Base-by-base conservation (phyloP, 2,329 filamentous ascomycete genomes). In the Stachybotrys chlorohalonatus region DNA sequence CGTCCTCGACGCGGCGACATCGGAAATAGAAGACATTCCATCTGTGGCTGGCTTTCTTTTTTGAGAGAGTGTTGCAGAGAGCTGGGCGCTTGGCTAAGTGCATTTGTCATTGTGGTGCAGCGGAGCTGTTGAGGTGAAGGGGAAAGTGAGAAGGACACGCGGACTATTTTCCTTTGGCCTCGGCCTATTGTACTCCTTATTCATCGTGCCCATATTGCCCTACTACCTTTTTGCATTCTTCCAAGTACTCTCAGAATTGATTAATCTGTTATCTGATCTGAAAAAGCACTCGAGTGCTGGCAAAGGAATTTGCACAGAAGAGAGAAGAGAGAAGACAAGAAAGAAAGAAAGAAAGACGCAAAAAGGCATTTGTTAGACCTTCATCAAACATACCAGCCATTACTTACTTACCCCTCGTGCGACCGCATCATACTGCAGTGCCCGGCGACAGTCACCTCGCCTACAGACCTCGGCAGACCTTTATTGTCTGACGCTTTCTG, bases 201-300 rank as follows among this genome's bases (percentile, higher is more conserved):
- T 70, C 64, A 60, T 66, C 64, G 59, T 63, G 59, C 65, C 65
- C 68, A 54, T 63, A 66, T 65, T 54, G 64, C 64, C 68, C 65
- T 65, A 65, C 66, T 70, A 63, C 30, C 30, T 51, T 64, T 56
- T 62, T 60, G 66, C 62, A 64, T 64, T 60, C 62, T 65, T 64
- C 61, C 64, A 70, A 70, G 65, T 71, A 75, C 73, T 78, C 77
- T 78, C 74, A 77, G 69, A 78, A 79, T 79, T 79, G 73, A 78
- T 73, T 76, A 73, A 70, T 68, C 65, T 64, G 58, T 68, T 66
- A 62, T 60, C 65, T 70, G 64, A 66, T 64, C 66, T 70, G 64
- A 70, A 62, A 69, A 57, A 63, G 66, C 69, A 66, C 68, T 58
- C 60, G 66, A 70, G 71, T 71, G 70, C 65, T 62, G 63, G 62